Evolutionary conservation across 352 stramenopile species (phyloP).

Genomic region (Pythium monospermum): DNA sequence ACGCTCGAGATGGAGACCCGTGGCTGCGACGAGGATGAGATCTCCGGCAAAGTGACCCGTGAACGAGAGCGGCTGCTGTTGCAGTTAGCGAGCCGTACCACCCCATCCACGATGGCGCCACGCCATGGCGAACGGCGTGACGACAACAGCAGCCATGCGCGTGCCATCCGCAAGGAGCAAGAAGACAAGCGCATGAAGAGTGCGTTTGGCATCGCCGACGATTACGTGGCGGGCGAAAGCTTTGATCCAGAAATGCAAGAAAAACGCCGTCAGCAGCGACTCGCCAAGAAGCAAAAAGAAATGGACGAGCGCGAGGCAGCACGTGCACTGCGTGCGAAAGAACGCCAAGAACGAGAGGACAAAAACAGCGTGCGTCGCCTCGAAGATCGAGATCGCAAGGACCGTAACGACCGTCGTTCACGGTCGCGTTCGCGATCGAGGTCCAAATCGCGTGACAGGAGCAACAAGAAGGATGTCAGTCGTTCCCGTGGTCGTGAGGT

Average conservation of each 20-base stretch:
- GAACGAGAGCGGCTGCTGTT: constrained; percentile 54
- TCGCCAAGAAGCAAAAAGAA: constrained; percentile 38
- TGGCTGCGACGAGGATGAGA: constrained; percentile 60
- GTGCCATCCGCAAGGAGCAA: constrained; percentile 57
- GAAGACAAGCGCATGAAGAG: constrained; percentile 62
- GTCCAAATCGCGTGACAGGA: not conserved
- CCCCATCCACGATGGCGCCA: not conserved
- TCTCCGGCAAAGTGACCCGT: constrained; percentile 51
- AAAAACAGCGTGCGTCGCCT: not conserved
- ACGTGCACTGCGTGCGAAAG: constrained; percentile 27
- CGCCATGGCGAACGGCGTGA: constrained; percentile 15
- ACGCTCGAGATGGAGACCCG: constrained; percentile 73
- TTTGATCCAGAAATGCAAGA: constrained; percentile 78
- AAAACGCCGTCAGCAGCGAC: constrained; percentile 44
- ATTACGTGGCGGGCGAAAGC: constrained; percentile 71
- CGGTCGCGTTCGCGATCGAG: constrained; percentile 15
- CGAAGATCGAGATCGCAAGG: not conserved
- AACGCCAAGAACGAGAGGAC: constrained; percentile 29
- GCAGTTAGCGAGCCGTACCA: constrained; percentile 14
- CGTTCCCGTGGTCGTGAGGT: not conserved
- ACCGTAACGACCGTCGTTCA: constrained; percentile 6
- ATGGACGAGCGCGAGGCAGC: constrained; percentile 42
- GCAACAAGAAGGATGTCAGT: not conserved
- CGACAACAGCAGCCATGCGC: constrained; percentile 42
- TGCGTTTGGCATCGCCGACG: constrained; percentile 63